These are phyloP conservation scores for Rhodomyrtus tomentosa DNA, from an alignment of 345 rosid genomes.

Conservation along the genomic window DNA sequence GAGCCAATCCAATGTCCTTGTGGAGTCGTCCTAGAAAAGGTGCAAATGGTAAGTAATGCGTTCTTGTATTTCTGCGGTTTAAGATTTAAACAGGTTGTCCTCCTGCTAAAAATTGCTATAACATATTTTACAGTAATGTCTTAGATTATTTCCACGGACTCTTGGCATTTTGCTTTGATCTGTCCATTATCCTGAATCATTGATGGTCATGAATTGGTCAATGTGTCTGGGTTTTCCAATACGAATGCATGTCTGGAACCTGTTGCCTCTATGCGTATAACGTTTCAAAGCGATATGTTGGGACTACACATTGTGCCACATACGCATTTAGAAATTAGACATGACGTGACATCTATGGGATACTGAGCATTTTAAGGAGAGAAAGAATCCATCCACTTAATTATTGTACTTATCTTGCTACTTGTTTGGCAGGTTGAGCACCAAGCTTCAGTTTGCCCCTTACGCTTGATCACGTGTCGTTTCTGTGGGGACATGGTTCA, in stretches of 20 bases:
- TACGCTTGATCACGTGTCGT: conserved; percentile 62
- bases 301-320: not conserved
- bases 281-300: not conserved
- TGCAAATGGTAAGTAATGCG: conserved; percentile 51
- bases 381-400: not conserved
- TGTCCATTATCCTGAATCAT: not conserved
- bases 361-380: not conserved
- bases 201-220: not conserved
- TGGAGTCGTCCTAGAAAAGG: conserved; percentile 75
- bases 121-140: not conserved
- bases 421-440: conserved; percentile 54
- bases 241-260: not conserved
- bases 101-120: not conserved
- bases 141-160: not conserved
- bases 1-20: conserved; percentile 79
- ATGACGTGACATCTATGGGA: not conserved
- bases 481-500: conserved; percentile 95
- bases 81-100: not conserved
- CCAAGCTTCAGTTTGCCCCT: conserved; percentile 60
- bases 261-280: not conserved
- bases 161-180: not conserved
- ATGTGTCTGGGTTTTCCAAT: not conserved
- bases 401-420: not conserved
- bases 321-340: not conserved
- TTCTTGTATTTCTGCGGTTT: not conserved